Evolutionary conservation across 1,139 yeast species (phyloP), one percentile per base, ranked within the genome.

Genomic region (Saccharomyces hybrid): DNA sequence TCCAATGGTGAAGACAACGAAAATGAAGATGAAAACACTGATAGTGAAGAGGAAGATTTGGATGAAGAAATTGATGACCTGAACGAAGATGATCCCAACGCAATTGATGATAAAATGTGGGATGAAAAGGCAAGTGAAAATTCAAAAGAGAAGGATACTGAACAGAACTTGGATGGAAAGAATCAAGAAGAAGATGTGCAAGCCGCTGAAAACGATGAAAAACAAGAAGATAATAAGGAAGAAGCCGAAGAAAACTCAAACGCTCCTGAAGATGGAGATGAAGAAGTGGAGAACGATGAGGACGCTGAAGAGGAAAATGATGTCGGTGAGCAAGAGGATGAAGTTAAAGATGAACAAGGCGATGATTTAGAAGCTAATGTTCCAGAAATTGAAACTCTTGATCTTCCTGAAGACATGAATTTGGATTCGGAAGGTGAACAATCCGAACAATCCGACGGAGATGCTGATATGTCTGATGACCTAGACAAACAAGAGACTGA

Each of bases 101-200:
- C 96, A 4, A 82, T 93, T 52, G 99, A 95, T 70, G 99, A 95
- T 64, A 93, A 93, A 74, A 88, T 93, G 96, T 93, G 99, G 99
- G 95, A 93, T 65, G 98, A 90, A 66, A 90, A 91, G 69, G 87
- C 87, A 12, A 80, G 83, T 55, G 91, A 87, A 11, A 83, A 83
- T 54, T 78, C 80, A 47, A 84, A 86, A 65, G 89, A 86, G 64
- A 85, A 86, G 65, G 86, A 85, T 50, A 79, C 89, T 19, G 90
- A 87, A 38, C 76, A 81, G 54, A 74, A 83, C 70, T 84, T 88
- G 1, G 82, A 83, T 28, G 75, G 80, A 55, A 73, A 57, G 14
- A 54, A 82, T 2, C 75, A 77, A 28, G 76, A 77, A 26, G 85
- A 84, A 57, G 83, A 85, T 54, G 78, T 84, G 73, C 81, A 84